Conservation (phyloP, 2,329 filamentous ascomycete genomes). For the Alternaria sp. region DNA sequence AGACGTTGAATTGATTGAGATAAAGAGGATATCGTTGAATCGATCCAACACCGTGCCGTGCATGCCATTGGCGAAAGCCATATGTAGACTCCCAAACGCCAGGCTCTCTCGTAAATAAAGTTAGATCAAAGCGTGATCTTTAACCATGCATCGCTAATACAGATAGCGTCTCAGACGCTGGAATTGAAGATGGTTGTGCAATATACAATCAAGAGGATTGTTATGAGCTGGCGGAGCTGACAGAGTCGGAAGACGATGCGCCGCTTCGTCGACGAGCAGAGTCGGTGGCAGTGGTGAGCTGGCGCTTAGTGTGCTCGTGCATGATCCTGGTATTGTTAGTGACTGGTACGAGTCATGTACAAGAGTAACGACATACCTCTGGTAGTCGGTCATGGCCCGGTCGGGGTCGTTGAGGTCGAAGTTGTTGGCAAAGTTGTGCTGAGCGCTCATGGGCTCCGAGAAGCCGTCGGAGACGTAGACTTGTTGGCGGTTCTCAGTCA, state of each 20-base stretch:
- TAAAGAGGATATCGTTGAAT: slow-evolving; percentile 9
- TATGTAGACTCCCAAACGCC: slow-evolving; percentile 9
- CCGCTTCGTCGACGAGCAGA: slow-evolving; percentile 52
- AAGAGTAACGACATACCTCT: slow-evolving; percentile 44
- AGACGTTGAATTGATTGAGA: slow-evolving; percentile 8
- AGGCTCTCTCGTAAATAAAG: not conserved
- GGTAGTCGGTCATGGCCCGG: slow-evolving; percentile 52
- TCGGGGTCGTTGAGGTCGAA: slow-evolving; percentile 51
- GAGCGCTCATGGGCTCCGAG: slow-evolving; percentile 50
- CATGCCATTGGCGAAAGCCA: slow-evolving; percentile 5
- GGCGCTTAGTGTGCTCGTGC: slow-evolving; percentile 59
- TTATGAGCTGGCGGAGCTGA: slow-evolving; percentile 31
- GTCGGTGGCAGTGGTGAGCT: slow-evolving; percentile 54
- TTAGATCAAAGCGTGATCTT: not conserved
- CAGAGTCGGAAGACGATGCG: slow-evolving; percentile 19
- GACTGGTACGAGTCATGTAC: not conserved
- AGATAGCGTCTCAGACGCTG: slow-evolving; percentile 10
- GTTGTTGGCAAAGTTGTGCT: slow-evolving; percentile 54
- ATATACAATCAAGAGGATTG: not conserved
- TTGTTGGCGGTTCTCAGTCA: slow-evolving; percentile 24
- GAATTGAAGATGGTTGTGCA: not conserved
- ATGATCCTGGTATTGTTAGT: slow-evolving; percentile 50
- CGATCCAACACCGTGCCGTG: slow-evolving; percentile 4
- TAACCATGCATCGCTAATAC: slow-evolving; percentile 6
- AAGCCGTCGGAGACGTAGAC: slow-evolving; percentile 51